Evolutionary conservation across 1,284 basidiomycete species (phyloP), one percentile per base, ranked within the genome.

Genomic region (Golubevia pallescens): DNA sequence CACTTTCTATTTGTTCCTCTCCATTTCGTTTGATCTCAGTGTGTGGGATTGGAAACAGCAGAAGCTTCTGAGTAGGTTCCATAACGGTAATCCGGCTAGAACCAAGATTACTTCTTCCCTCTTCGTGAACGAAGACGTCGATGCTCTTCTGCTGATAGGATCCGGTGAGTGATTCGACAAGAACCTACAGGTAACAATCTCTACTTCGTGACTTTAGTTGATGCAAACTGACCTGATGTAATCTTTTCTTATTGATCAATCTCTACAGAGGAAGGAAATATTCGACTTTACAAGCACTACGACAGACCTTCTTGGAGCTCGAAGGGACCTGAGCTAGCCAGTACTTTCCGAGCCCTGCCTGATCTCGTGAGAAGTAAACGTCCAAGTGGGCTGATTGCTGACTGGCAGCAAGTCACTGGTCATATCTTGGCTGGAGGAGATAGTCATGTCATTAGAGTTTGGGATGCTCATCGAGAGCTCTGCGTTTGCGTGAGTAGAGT

Each of bases 81-180:
- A 90, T 78, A 98, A 98, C 75, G 94, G 93, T 56, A 95, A 96
- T 84, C 90, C 92, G 0, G 88, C 87, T 62, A 92, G 92, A 52
- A 93, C 92, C 7, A 91, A 90, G 67, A 93, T 98, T 70, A 97
- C 96, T 0, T 91, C 93, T 1, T 87, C 97, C n/a, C 90, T 93
- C 63, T 92, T 98, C 81, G 93, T 99, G 86, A 98, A 99, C 84
- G 94, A 99, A 86, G 95, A 97, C 68, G 92, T 94, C 10, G 93
- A 94, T 20, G 94, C 94, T 0, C 90, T 98, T 67, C 91, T 99
- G 68, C 87, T 99, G 63, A 92, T 93, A 53, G 94, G 91, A 6
- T 92, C 95, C 62, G 91, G 94, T 94, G 80, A 74, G 90, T 86
- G 23, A 60, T 62, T 62, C 13, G 19, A 13, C 0, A 59, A 8